Evolutionary conservation across 345 rosid species (phyloP).

Genomic region (Schrenkiella parvula): DNA sequence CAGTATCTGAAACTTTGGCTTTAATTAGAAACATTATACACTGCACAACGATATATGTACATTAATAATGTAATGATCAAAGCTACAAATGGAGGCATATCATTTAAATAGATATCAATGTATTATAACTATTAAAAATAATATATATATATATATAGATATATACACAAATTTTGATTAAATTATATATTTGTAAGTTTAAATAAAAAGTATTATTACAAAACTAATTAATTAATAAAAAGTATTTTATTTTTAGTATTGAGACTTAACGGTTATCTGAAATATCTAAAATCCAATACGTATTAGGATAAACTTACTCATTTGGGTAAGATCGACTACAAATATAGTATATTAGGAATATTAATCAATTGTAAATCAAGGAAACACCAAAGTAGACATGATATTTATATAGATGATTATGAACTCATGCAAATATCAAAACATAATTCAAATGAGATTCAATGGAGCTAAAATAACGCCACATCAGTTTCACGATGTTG

Average conservation of each 20-base stretch:
- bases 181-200: too few relatives aligned
- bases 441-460: background rate
- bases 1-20: conserved; percentile 22
- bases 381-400: background rate
- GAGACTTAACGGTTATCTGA: too few relatives aligned
- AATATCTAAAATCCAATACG: too few relatives aligned
- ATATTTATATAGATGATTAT: background rate
- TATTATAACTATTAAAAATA: too few relatives aligned
- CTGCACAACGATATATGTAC: background rate
- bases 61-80: background rate
- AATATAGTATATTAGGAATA: background rate
- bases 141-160: too few relatives aligned
- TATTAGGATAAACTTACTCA: background rate
- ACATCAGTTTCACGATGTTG: background rate
- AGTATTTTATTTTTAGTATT: too few relatives aligned
- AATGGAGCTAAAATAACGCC: background rate
- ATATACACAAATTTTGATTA: too few relatives aligned
- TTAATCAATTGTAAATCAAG: background rate
- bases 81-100: too few relatives aligned
- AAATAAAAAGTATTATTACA: too few relatives aligned
- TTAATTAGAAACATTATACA: conserved; percentile 8
- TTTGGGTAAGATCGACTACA: background rate
- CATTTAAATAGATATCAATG: too few relatives aligned
- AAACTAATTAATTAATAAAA: too few relatives aligned
- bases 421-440: background rate